Base-by-base conservation (phyloP, 805 yeast genomes). In the Schizosaccharomyces lindneri region DNA sequence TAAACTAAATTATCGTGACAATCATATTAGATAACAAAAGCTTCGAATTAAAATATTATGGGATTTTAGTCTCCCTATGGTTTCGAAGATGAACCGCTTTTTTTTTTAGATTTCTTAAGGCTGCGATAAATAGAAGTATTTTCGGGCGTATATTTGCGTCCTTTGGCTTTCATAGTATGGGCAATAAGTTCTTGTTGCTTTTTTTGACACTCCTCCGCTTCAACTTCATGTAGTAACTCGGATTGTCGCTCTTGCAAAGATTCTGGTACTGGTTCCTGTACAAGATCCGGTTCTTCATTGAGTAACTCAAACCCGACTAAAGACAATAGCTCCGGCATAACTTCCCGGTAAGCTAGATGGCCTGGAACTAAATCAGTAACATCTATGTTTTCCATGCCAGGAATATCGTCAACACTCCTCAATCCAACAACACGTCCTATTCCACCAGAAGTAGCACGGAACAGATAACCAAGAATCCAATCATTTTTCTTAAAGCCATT, bases 221-320 rank as follows among this genome's bases (percentile, higher is more conserved):
- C 96, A 67, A 90, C 85, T 69, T 93, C 98, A 63, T 76, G 75
- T 13, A 93, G 78, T 67, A 93, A 75, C 68, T 86, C 81, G 63
- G 96, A 76, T 68, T 88, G 94, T 62, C 73, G 68, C 65, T 90
- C 80, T 65, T 88, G 88, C 29, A 81, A 78, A 67, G 83, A 81
- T 66, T 87, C 95, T 2, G 95, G 87, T 70, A 90, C 95, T 43
- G 59, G 43, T 66, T 87, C 95, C 2, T 95, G 87, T 70, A 90
- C 96, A 39, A 51, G 32, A 19, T 5, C 55, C 24, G n/a, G 32
- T 21, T 15, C 43, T 24, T 48, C 62, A 19, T 43, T 59, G 59
- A 0, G 96, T 94, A 68, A 90, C 62, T 85, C 84, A 81, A 94
- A 84, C 3, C 85, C 89, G 51, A 86, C 67, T 61, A 73, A 72